Evolutionary conservation across 345 rosid genomes (phyloP).

Genomic region (Citrus mangshanensis): DNA sequence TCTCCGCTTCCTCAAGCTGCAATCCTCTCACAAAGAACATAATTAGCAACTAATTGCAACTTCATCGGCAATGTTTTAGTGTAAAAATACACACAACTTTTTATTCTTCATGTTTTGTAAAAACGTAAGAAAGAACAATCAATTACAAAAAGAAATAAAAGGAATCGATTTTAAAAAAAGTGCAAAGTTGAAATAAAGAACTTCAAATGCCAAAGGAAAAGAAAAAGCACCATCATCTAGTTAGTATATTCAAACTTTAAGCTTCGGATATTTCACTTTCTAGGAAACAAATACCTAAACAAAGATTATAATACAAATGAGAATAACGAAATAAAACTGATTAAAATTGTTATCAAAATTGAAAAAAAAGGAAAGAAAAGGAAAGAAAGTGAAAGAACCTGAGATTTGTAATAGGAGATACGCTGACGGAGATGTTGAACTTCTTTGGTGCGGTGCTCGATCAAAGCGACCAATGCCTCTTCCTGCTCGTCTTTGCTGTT

Average conservation of each 20-base stretch:
- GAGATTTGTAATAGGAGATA: conserved; percentile 62
- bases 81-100: neutral
- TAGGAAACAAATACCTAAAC: neutral
- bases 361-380: neutral
- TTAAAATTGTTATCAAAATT: neutral
- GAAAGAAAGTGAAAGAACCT: conserved; percentile 33
- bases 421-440: conserved; percentile 61
- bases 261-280: neutral
- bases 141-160: neutral
- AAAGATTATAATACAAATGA: neutral
- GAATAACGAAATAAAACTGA: neutral
- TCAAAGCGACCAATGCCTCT: conserved; percentile 65
- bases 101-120: neutral
- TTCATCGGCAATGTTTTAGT: neutral
- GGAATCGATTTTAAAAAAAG: neutral
- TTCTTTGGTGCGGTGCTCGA: conserved; percentile 68
- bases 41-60: neutral
- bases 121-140: neutral
- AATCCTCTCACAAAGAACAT: neutral
- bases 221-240: neutral
- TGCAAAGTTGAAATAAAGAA: neutral
- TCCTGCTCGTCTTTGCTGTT: conserved; percentile 53
- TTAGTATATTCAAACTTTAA: neutral
- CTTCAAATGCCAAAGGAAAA: neutral
- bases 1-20: conserved; percentile 71